Base-by-base conservation (phyloP, 2,329 filamentous ascomycete species). In the Aurifilum marmelostoma region DNA sequence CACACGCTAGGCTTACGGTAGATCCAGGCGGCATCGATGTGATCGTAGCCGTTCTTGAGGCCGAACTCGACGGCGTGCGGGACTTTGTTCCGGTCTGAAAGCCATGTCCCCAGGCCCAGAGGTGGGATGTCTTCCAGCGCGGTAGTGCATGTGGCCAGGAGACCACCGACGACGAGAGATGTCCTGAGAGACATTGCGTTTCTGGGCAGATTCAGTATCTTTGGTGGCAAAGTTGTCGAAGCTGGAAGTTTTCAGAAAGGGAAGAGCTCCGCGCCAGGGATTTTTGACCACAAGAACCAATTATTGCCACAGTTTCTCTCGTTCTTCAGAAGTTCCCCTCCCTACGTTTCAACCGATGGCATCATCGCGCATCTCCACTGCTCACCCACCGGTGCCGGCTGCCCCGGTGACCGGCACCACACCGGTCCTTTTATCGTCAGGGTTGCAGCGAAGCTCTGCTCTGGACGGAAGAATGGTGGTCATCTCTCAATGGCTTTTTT, bases 1-100 rank as follows among this genome's bases (percentile, higher is more conserved):
- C 32, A 39, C 14, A 24, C n/a, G 4, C 18, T 21, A 21, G 34
- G 63, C 68, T 11, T 27, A 71, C 70, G 63, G 9, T 71, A 71
- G 12, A 71, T 71, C 68, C 68, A 71, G 21, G 70, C 70, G 18
- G 70, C 65, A 41, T 71, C 70, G 12, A 71, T 71, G 14, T 71
- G 70, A 16, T 70, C 68, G 12, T 71, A 71, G 16, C 70, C 70
- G 29, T 70, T 64, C 32, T 70, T 39, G 32, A 71, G 66, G 11
- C 67, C 70, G 9, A 66, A 70, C 34, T 70, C 68, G 24, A 70
- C 68, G 39, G 70, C 70, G 37, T 71, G 63, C 16, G 70, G 65
- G 11, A 71, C 70, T 9, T 50, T 62, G 18, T 68, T 66, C 29
- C 68, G 65, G 27, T 71, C 68, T 2, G 70, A 70, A 12, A 70